Evolutionary conservation across 768 basidiomycete genomes (phyloP).

Genomic region (Fibroporia radiculosa): DNA sequence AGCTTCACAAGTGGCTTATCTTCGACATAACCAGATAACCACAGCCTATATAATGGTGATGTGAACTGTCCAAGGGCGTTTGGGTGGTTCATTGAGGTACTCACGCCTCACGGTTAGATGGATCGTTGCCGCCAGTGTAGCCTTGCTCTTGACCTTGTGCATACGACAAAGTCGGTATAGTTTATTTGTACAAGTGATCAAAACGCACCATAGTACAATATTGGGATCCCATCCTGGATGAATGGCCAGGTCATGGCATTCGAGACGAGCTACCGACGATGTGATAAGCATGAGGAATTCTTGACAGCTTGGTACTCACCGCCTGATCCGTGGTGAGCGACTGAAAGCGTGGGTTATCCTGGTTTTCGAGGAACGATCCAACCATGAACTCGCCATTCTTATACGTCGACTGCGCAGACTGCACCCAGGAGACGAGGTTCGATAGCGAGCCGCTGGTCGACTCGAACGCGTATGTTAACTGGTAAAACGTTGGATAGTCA

Average conservation of each 20-base stretch:
- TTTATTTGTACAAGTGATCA: too few species aligned
- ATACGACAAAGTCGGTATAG: background rate
- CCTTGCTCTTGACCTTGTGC: slow-evolving; percentile 41
- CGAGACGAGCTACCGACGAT: slow-evolving; percentile 25
- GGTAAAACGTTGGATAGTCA: slow-evolving; percentile 43
- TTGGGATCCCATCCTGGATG: slow-evolving; percentile 43
- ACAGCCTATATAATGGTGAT: slow-evolving; percentile 34
- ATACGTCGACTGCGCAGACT: slow-evolving; percentile 29
- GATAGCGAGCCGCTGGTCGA: slow-evolving; percentile 27
- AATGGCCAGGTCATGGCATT: slow-evolving; percentile 46
- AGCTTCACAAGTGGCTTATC: slow-evolving; percentile 42
- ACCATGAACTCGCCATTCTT: slow-evolving; percentile 32
- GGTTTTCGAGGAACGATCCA: slow-evolving; percentile 47
- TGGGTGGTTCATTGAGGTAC: slow-evolving; percentile 4
- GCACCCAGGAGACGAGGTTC: slow-evolving; percentile 21
- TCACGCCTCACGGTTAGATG: slow-evolving; percentile 47
- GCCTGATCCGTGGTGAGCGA: slow-evolving; percentile 34
- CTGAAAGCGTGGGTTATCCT: slow-evolving; percentile 44
- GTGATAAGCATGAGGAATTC: background rate
- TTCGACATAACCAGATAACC: slow-evolving; percentile 48
- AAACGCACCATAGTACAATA: slow-evolving; percentile 38
- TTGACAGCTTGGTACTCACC: slow-evolving; percentile 21
- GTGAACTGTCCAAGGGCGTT: background rate
- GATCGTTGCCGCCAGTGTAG: slow-evolving; percentile 35
- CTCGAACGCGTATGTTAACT: slow-evolving; percentile 33